Base-by-base conservation (phyloP, 108 stramenopile species). In the Discostella stelligeroides region DNA sequence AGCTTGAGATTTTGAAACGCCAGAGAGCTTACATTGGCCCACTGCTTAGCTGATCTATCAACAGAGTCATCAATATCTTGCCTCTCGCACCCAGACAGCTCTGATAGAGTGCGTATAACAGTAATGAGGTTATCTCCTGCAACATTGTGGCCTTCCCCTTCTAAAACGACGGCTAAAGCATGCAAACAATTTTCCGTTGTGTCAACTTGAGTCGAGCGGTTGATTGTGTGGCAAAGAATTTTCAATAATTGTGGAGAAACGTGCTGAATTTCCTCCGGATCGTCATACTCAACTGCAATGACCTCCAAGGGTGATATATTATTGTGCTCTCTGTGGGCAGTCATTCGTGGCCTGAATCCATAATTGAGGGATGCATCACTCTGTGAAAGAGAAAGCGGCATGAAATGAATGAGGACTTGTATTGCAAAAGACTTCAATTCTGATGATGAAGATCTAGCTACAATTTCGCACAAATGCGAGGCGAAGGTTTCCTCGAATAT, bases 1-100 rank as follows among this genome's bases (percentile, higher is more conserved):
- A 97, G 75, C 57, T 96, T 94, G 30, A 97, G 68, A 53, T 86
- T 91, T 57, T 88, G 84, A 71, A 97, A 97, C 17, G 87, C 91
- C 42, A 88, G 45, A 39, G 85, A 38, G 58, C 89, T 90, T 40
- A 89, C 85, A 30, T 72, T 75, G 20, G 86, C 60, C 94, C 94
- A 95, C 61, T 75, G 77, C 49, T 78, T 72, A 2, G 70, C 63
- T 38, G 84, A 82, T 28, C 90, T 67, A 20, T 84, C 70, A n/a
- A 85, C 73, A 34, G 18, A 17, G 1, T 55, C 37, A 37, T 53
- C 51, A 46, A 29, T 63, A 34, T 61, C 41, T 13, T 23, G 24
- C 39, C 8, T 17, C 13, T 55, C 57, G 47, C 58, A 57, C 37
- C 87, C 84, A 14, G 87, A 88, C 43, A 85, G 50, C 20, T 76